Evolutionary conservation across 495 filamentous ascomycete species (phyloP), one percentile per base, ranked within the genome.

Genomic region (Hamigera avellanea): DNA sequence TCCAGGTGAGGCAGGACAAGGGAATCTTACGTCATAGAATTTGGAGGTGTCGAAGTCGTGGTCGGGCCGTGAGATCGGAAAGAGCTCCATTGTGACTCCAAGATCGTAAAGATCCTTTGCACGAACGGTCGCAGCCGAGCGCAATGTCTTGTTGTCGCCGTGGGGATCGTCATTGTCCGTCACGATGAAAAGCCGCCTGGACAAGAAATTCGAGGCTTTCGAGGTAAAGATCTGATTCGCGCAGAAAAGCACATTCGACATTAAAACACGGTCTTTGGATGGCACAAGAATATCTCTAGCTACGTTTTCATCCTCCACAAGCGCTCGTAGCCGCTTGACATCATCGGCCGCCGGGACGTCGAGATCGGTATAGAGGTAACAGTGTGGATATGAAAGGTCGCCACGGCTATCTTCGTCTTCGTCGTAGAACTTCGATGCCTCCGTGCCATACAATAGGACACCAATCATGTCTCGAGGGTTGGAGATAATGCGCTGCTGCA

Each of bases 391-490:
- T 26, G 75, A 73, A 4, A 79, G 63, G 18, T 70, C 72, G 19
- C 70, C 72, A 13, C 71, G 66, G 23, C 61, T 63, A 14, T 72
- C 65, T 28, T 76, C 70, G 32, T 81, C 76, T 37, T 81, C 82
- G 14, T 75, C 72, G 34, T 76, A 72, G 48, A 93, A 89, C 46
- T 82, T 89, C 13, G 86, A 83, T 52, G 84, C 72, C 53, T 93
- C 69, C 0, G 89, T 96, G 9, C 87, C 86, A 43, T 91, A 96
- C 6, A 99, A 72, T n/a, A 99, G 54, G 7, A 99, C 80, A 2
- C 89, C 89, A 66, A 99, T 95, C 89, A 95, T 93, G 46, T 96
- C 91, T 50, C 79, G 85, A 0, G 93, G 93, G 43, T 88, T 88
- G 2, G 87, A 87, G 50, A 99, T 95, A 48, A 99, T 95, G 39